phyloP scores from a whole-genome alignment of 192 early-diverging fungal species.

The Lobosporangium transversale region DNA sequence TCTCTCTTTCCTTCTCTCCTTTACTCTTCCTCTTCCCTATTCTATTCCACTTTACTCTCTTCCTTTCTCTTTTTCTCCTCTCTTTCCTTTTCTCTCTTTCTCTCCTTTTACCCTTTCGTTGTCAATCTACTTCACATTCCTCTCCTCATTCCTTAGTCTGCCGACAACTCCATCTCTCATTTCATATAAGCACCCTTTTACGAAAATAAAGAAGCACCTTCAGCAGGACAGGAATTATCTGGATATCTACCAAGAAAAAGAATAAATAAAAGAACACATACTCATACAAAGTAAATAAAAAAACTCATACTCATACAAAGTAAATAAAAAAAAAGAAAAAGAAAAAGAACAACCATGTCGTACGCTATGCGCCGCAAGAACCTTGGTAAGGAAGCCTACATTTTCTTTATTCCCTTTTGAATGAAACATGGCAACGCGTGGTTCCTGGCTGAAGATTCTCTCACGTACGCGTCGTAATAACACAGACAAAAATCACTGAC shows the following conservation, averaged over 20 bases:
- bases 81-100: background rate
- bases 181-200: background rate
- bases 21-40: background rate
- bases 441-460: too few relatives aligned
- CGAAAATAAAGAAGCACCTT: too few relatives aligned
- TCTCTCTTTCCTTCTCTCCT: background rate
- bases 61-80: background rate
- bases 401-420: too few relatives aligned
- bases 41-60: background rate
- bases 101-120: conserved; percentile 5
- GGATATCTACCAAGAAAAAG: background rate
- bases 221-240: background rate
- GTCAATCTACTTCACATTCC: background rate
- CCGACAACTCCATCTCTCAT: background rate
- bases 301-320: background rate
- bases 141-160: background rate
- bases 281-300: background rate
- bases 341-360: conserved; percentile 21
- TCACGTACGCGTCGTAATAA: too few relatives aligned
- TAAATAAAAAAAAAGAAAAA: background rate
- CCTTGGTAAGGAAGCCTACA: conserved; percentile 19
- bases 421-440: too few relatives aligned
- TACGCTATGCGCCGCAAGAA: conserved; percentile 52
- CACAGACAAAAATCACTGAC: too few relatives aligned
- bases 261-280: background rate